Percentiles rank a stretch among this genome's conserved stretches.
Evolutionary conservation across 352 stramenopile species (phyloP).

Genomic region (Pythium brachiatum): DNA sequence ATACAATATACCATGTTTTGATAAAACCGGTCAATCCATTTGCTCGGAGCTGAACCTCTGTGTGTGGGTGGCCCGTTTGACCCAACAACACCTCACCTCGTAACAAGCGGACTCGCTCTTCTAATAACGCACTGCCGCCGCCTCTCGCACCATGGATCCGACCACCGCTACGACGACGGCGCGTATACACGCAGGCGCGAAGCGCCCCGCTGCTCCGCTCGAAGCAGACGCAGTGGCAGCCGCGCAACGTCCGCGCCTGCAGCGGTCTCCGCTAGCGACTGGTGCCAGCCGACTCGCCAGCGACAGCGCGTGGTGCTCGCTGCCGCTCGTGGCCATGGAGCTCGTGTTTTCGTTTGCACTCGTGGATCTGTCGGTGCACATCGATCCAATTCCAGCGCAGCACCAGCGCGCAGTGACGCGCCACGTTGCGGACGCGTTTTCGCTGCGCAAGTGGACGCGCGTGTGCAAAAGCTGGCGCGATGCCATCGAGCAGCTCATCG

Average conservation of each 20-base stretch:
- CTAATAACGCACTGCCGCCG: no score
- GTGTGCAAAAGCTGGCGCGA: conserved; percentile 51
- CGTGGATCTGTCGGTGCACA: conserved; percentile 47
- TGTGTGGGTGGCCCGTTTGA: neutral
- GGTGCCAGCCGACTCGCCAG: neutral
- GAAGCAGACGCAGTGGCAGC: no score
- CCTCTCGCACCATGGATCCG: neutral
- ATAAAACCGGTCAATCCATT: neutral
- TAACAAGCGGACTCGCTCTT: no score
- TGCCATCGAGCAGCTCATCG: conserved; percentile 44
- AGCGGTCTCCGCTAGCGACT: neutral
- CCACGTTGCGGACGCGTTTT: conserved; percentile 37
- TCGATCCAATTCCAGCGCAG: conserved; percentile 42
- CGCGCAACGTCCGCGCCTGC: neutral
- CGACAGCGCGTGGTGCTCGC: conserved; percentile 21
- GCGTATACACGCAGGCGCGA: conserved; percentile 7
- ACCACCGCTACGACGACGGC: neutral
- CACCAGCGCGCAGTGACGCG: conserved; percentile 40
- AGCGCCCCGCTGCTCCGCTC: neutral
- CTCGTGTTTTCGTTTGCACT: conserved; percentile 52
- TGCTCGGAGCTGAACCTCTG: neutral
- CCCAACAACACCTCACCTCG: neutral
- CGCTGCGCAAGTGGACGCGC: conserved; percentile 35
- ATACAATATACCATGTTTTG: neutral
- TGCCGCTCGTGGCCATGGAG: conserved; percentile 51